These are phyloP conservation scores for Pichia sp. DNA, from an alignment of 1,139 yeast species.

Conservation along the genomic window DNA sequence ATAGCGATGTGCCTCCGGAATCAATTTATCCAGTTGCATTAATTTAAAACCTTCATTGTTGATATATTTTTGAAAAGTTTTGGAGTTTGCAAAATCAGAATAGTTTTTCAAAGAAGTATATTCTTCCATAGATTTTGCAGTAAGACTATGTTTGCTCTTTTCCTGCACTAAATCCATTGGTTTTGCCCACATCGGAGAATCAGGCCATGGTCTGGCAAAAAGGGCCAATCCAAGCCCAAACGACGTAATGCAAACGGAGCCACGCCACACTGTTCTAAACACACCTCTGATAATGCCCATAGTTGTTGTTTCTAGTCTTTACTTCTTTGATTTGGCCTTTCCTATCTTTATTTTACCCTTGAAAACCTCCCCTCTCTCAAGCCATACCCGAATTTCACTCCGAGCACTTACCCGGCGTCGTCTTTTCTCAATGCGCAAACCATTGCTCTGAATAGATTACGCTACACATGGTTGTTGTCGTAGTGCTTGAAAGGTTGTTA, in stretches of 20 bases:
- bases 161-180: constrained; percentile 14
- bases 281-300: constrained; percentile 7
- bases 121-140: constrained; percentile 17
- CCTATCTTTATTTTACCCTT: not conserved
- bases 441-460: no score
- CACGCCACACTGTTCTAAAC: not conserved
- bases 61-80: constrained; percentile 32
- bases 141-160: not conserved
- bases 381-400: not conserved
- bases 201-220: constrained; percentile 41
- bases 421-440: no score
- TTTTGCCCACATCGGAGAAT: constrained; percentile 33
- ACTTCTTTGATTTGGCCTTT: not conserved
- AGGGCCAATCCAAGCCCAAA: constrained; percentile 43
- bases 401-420: no score
- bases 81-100: constrained; percentile 1
- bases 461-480: no score
- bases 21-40: constrained; percentile 37
- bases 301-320: not conserved
- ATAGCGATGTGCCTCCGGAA: constrained; percentile 56
- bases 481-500: no score
- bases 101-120: constrained; percentile 24
- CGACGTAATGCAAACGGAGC: constrained; percentile 10
- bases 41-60: constrained; percentile 29
- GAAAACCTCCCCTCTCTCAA: not conserved